A percentile compares a stretch with the other conserved stretches of the same genome.
phyloP scores from a whole-genome alignment of 23 red algal genomes.

The Chondrus crispus region DNA sequence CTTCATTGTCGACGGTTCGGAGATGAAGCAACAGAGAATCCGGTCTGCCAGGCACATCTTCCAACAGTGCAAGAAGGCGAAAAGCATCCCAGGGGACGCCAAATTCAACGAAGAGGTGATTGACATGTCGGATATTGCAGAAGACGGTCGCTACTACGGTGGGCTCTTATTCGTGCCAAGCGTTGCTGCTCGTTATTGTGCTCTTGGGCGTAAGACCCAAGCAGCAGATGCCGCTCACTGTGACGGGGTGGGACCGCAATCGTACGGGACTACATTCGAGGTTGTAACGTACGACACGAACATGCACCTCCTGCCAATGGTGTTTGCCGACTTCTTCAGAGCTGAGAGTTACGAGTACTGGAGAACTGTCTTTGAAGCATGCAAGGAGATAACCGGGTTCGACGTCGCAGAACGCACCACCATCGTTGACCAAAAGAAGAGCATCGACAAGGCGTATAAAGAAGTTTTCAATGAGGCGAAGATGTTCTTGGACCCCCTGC shows the following conservation, averaged over 20 bases:
- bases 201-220: not conserved
- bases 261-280: conserved; percentile 43
- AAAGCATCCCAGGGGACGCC: not conserved
- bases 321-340: conserved; percentile 25
- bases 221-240: conserved; percentile 36
- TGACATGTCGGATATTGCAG: not conserved
- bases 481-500: conserved; percentile 29
- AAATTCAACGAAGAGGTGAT: not conserved
- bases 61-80: conserved; percentile 18
- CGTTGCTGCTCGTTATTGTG: not conserved
- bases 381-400: conserved; percentile 8
- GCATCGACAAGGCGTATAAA: conserved; percentile 17
- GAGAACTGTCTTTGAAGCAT: conserved; percentile 17
- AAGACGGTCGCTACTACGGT: conserved; percentile 21
- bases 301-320: conserved; percentile 12
- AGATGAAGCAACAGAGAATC: not conserved
- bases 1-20: not conserved
- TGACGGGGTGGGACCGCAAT: conserved; percentile 32
- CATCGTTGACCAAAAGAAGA: conserved; percentile 27
- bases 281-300: conserved; percentile 40
- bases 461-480: conserved; percentile 21
- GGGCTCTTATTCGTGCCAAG: conserved; percentile 28
- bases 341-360: not conserved
- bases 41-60: conserved; percentile 37
- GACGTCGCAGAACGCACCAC: conserved; percentile 3